phyloP scores from a whole-genome alignment of 2,329 filamentous ascomycete genomes.

The Ceratocystis diversiconidia region DNA sequence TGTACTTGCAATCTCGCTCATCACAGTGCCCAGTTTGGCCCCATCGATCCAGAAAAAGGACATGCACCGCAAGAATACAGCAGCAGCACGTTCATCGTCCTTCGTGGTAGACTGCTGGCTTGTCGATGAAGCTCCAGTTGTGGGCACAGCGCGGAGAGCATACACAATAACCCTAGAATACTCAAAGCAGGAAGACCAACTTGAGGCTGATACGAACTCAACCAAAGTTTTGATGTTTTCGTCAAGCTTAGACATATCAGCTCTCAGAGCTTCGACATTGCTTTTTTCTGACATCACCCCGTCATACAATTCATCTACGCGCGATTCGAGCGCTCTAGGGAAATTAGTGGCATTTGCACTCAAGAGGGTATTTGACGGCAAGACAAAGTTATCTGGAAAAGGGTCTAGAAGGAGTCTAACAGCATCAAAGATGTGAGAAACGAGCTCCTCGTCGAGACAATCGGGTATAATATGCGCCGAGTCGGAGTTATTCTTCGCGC shows the following conservation, averaged over 20 bases:
- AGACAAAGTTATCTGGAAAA: conserved; percentile 41
- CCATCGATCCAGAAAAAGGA: conserved; percentile 52
- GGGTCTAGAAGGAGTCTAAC: conserved; percentile 45
- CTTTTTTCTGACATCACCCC: conserved; percentile 11
- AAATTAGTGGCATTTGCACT: conserved; percentile 21
- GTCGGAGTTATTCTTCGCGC: conserved; percentile 21
- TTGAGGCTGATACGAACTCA: conserved; percentile 51
- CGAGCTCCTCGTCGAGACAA: conserved; percentile 36
- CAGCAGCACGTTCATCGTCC: conserved; percentile 38
- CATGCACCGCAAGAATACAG: conserved; percentile 44
- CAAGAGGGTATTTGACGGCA: conserved; percentile 43
- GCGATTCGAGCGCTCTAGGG: conserved; percentile 11
- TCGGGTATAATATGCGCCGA: conserved; percentile 23
- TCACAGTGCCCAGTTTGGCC: conserved; percentile 44
- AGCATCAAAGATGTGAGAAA: conserved; percentile 40
- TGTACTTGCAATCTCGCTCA: conserved; percentile 52
- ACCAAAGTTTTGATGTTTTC: conserved; percentile 40
- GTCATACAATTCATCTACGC: conserved; percentile 13
- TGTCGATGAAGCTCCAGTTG: not conserved
- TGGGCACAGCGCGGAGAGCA: conserved; percentile 28
- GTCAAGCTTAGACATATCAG: conserved; percentile 33
- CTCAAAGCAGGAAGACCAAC: conserved; percentile 46
- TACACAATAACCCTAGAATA: conserved; percentile 41
- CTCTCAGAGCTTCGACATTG: conserved; percentile 12
- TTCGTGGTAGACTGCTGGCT: conserved; percentile 22